phyloP scores from a whole-genome alignment of 73 alveolate genomes.

The Strombidium stylifer region DNA sequence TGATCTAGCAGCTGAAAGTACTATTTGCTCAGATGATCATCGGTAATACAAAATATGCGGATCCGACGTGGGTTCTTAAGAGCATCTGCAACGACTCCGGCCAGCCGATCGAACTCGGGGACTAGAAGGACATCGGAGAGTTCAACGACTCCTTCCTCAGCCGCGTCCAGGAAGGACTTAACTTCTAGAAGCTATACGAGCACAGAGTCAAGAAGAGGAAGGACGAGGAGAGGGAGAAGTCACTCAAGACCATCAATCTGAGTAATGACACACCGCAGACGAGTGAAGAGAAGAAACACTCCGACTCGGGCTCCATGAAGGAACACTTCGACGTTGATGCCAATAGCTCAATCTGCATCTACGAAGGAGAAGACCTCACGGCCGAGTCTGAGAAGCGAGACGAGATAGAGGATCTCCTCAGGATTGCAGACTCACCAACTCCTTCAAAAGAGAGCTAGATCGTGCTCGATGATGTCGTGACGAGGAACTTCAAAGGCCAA shows the following conservation, averaged over 20 bases:
- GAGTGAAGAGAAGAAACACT: too few species aligned
- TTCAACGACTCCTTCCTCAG: conserved; percentile 36
- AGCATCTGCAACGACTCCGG: conserved; percentile 46
- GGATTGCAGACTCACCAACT: too few species aligned
- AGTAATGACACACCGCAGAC: too few species aligned
- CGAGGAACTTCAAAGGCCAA: neutral
- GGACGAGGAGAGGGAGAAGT: conserved; percentile 3
- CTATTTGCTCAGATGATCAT: conserved; percentile 42
- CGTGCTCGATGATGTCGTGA: neutral
- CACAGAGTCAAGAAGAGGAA: neutral
- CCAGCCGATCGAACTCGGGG: conserved; percentile 46
- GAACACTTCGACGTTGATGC: too few species aligned
- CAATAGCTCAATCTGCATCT: too few species aligned
- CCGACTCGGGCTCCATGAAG: too few species aligned
- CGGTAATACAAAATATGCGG: conserved; percentile 53
- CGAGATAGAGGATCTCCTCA: too few species aligned
- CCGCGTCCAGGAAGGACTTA: conserved; percentile 40
- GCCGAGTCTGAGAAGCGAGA: too few species aligned
- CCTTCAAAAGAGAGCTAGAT: neutral
- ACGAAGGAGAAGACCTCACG: too few species aligned
- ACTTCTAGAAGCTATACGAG: neutral
- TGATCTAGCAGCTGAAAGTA: conserved; percentile 24
- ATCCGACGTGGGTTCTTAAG: conserved; percentile 39
- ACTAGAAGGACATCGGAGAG: conserved; percentile 53
- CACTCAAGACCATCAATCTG: too few species aligned